These are phyloP conservation scores for Cyberlindnera sargentensis DNA, from an alignment of 805 yeast genomes.

Conservation along the genomic window DNA sequence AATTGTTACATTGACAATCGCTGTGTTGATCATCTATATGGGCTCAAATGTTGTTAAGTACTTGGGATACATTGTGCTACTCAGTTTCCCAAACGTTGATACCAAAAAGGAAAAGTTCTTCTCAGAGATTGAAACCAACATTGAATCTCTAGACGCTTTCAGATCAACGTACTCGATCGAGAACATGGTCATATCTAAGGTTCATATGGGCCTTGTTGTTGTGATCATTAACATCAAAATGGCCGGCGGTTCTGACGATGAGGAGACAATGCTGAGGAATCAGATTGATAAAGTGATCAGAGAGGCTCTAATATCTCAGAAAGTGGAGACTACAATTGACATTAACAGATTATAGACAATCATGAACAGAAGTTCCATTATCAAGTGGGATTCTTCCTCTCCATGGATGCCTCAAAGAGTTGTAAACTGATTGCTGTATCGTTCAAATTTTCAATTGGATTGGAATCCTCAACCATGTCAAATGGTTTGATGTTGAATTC, in stretches of 20 bases:
- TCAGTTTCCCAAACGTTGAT: conserved; percentile 44
- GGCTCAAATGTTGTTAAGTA: conserved; percentile 47
- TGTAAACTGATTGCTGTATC: conserved; percentile 50
- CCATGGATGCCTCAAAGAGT: conserved; percentile 45
- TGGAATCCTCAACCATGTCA: conserved; percentile 54
- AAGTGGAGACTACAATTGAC: conserved; percentile 38
- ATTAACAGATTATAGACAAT: conserved; percentile 26
- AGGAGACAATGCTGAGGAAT: conserved; percentile 49
- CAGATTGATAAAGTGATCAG: conserved; percentile 38
- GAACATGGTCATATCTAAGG: conserved; percentile 48
- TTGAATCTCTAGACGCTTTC: conserved; percentile 45
- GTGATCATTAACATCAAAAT: conserved; percentile 49
- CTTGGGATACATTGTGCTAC: conserved; percentile 44
- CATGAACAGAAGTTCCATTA: not conserved
- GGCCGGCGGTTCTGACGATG: conserved; percentile 69
- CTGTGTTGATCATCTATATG: conserved; percentile 37
- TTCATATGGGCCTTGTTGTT: conserved; percentile 53
- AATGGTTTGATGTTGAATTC: conserved; percentile 40
- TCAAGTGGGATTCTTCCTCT: conserved; percentile 36
- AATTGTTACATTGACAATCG: conserved; percentile 37
- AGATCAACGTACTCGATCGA: conserved; percentile 41
- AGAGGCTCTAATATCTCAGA: conserved; percentile 19
- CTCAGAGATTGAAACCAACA: conserved; percentile 34
- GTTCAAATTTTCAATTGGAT: conserved; percentile 38
- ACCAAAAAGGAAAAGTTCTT: conserved; percentile 32